Evolutionary conservation across 371 early-diverging fungal species (phyloP).

Genomic region (Mucor sp.): DNA sequence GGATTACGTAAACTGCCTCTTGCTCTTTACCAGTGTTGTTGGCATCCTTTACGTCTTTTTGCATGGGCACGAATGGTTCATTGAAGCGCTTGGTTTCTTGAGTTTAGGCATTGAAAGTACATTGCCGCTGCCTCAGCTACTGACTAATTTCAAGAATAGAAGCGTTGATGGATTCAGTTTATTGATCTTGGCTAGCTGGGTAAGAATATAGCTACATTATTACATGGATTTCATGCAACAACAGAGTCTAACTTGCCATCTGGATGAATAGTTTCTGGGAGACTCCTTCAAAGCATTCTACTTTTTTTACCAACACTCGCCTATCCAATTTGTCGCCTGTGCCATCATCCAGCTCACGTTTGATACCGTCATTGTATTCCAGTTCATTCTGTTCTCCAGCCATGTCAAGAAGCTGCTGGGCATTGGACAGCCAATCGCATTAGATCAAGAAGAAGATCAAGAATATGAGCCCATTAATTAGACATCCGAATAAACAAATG

Average conservation of each 20-base stretch:
- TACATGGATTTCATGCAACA: background rate
- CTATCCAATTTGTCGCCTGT: slow-evolving; percentile 67
- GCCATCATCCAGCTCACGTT: slow-evolving; percentile 64
- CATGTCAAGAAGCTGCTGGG: slow-evolving; percentile 32
- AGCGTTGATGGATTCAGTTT: slow-evolving; percentile 62
- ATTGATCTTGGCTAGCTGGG: slow-evolving; percentile 49
- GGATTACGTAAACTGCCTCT: slow-evolving; percentile 54
- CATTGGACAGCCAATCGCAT: background rate
- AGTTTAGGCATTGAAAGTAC: slow-evolving; percentile 64
- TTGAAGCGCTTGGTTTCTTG: slow-evolving; percentile 44
- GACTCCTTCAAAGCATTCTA: slow-evolving; percentile 70
- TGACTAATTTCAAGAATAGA: slow-evolving; percentile 51
- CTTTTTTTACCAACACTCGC: slow-evolving; percentile 54
- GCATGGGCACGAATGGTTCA: slow-evolving; percentile 29
- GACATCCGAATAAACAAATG: background rate
- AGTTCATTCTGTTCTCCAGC: slow-evolving; percentile 53
- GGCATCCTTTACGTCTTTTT: slow-evolving; percentile 40
- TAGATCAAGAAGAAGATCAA: background rate
- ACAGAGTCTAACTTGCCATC: too few species aligned
- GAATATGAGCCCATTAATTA: slow-evolving; percentile 1
- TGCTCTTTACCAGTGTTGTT: slow-evolving; percentile 36
- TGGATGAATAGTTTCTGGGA: slow-evolving; percentile 50
- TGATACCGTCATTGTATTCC: slow-evolving; percentile 58
- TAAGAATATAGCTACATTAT: slow-evolving; percentile 13
- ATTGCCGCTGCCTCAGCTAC: slow-evolving; percentile 63